Evolutionary conservation across 116 monocot species (phyloP).

Genomic region (Cymodocea nodosa): DNA sequence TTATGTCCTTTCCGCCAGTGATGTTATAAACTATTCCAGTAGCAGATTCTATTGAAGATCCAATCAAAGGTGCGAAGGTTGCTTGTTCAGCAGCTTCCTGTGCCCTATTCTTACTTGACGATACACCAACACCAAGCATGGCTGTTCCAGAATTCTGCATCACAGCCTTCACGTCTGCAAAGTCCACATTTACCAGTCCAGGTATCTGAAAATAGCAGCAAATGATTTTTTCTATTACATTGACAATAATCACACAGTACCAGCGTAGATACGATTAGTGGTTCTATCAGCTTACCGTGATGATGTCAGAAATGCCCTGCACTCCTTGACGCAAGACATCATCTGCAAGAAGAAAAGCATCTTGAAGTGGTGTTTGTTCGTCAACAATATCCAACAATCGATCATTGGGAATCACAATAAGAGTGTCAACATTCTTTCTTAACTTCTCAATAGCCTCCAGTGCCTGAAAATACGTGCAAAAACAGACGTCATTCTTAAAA

Average conservation of each 20-base stretch:
- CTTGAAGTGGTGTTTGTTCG: constrained; percentile 85
- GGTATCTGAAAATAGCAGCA: constrained; percentile 38
- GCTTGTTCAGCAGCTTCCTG: constrained; percentile 87
- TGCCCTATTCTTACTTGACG: constrained; percentile 74
- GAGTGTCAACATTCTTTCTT: constrained; percentile 84
- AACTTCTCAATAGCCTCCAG: constrained; percentile 83
- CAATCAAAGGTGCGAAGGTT: constrained; percentile 68
- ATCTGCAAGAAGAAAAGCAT: constrained; percentile 89
- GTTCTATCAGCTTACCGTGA: constrained; percentile 35
- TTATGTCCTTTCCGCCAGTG: constrained; percentile 81
- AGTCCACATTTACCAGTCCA: constrained; percentile 86
- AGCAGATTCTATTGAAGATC: constrained; percentile 67
- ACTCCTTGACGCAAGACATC: constrained; percentile 94
- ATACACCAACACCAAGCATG: constrained; percentile 84
- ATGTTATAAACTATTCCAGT: constrained; percentile 84
- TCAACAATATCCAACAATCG: constrained; percentile 71
- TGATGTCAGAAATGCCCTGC: constrained; percentile 93
- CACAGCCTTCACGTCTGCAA: constrained; percentile 85
- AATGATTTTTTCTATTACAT: not conserved
- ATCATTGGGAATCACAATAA: constrained; percentile 95
- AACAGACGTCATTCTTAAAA: not conserved
- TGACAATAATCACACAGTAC: not conserved
- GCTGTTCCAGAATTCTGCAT: constrained; percentile 92
- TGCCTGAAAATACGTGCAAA: constrained; percentile 29
- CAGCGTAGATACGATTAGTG: not conserved